A percentile compares a stretch with the other conserved stretches of the same genome.
phyloP scores from a whole-genome alignment of 2,329 filamentous ascomycete genomes.

The Fusarium bactridioides region DNA sequence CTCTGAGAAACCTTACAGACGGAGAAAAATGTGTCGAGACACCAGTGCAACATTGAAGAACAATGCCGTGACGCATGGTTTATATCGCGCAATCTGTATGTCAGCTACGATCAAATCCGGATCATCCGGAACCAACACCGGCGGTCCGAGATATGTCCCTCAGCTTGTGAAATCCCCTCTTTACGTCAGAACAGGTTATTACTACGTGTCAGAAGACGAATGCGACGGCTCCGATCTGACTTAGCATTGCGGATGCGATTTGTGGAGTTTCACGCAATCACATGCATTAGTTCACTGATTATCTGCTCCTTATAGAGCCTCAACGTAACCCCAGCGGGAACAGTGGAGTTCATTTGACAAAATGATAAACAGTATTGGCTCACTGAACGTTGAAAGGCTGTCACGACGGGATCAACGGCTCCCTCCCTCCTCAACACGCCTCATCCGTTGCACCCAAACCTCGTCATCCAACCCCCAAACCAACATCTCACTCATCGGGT shows the following conservation, averaged over 20 bases:
- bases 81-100: background rate
- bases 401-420: background rate
- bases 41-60: fast-evolving
- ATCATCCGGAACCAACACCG: background rate
- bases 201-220: fast-evolving
- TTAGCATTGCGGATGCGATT: background rate
- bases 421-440: too few species aligned
- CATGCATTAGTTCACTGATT: background rate
- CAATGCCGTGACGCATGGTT: background rate
- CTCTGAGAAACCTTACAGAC: fast-evolving
- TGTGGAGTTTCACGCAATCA: background rate
- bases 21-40: background rate
- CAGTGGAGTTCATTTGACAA: background rate
- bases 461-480: background rate
- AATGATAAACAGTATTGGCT: fast-evolving
- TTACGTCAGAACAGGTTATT: background rate
- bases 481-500: fast-evolving
- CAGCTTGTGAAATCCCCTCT: background rate
- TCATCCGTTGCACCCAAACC: fast-evolving
- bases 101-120: background rate
- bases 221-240: background rate
- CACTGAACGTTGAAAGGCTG: too few species aligned
- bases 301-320: background rate
- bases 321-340: background rate
- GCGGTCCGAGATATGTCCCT: background rate